Base-by-base conservation (phyloP, 169 alveolate genomes). In the Perkinsus chesapeaki region DNA sequence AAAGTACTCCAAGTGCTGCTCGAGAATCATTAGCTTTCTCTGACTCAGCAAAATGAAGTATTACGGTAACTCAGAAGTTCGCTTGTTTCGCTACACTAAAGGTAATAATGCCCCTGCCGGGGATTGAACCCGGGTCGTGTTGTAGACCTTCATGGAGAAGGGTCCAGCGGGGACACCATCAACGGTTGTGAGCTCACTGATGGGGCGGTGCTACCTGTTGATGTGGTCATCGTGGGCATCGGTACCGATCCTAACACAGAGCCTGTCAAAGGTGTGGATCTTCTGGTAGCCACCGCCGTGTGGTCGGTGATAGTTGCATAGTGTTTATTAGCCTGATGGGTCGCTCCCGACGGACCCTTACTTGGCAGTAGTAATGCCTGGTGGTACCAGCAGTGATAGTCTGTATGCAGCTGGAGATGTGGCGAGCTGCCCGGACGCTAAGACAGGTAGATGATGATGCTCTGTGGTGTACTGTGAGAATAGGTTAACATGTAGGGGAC, bases 191-290 rank as follows among this genome's bases (percentile, higher is more conserved):
- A 93, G 60, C 82, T 96, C 91, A 94, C 93, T 90, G 95, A 91
- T 39, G 96, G 96, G 0, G 92, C 94, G 12, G 95, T 95, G 39
- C 93, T 96, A 7, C 94, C 94, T 82, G 97, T 97, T 36, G 98
- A 96, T 72, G 94, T 92, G 31, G 98, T 96, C 3, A 94, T 96
- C 48, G 98, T 96, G 73, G 98, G 97, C 5, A 95, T 96, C 72
- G 98, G 98, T 19, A 93, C 97, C 36, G 43, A 91, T 36, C 96
- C 96, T 23, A 94, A 95, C 39, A 73, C 96, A 34, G 94, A 95
- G 27, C 91, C 94, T 3, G 91, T 96, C 37, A 60, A 23, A 34
- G 82, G 82, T 34, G 82, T 60, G 82, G 82, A 60, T 7, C 82
- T 60, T 9, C 82, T 60, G 23, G 82, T 60, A 23, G 31, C 37